Conservation (phyloP, 176 grass and related monocot genomes). For the Aegilops speltoides region DNA sequence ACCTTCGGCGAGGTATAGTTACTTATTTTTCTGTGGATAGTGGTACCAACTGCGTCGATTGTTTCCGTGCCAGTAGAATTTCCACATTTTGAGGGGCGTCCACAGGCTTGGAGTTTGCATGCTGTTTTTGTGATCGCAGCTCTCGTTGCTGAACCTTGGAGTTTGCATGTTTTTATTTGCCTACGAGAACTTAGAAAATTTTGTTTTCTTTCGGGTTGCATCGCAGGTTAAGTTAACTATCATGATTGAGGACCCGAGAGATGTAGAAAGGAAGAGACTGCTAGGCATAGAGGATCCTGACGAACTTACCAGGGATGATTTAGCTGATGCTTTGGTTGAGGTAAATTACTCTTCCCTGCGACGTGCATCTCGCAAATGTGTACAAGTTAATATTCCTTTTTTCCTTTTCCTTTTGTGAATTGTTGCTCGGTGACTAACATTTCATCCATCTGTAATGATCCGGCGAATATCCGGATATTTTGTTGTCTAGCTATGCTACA, state of each 20-base stretch:
- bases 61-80: neutral
- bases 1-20: slow-evolving; percentile 77
- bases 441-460: neutral
- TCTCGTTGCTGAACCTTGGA: neutral
- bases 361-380: neutral
- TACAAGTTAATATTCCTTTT: neutral
- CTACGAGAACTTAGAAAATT: slow-evolving; percentile 3
- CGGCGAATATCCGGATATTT: neutral
- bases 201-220: slow-evolving; percentile 32
- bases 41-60: neutral
- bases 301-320: slow-evolving; percentile 81
- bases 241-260: slow-evolving; percentile 98
- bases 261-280: slow-evolving; percentile 80
- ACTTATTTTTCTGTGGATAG: neutral
- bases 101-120: neutral
- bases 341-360: slow-evolving; percentile 51
- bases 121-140: neutral
- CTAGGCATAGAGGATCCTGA: slow-evolving; percentile 91
- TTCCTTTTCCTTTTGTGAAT: neutral
- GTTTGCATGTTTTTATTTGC: neutral
- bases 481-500: neutral
- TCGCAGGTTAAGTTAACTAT: slow-evolving; percentile 90
- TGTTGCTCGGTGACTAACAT: neutral
- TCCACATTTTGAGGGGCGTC: neutral
- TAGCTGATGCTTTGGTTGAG: slow-evolving; percentile 82